Conservation (phyloP, 345 rosid genomes). For the Pseudoturritis turrita region DNA sequence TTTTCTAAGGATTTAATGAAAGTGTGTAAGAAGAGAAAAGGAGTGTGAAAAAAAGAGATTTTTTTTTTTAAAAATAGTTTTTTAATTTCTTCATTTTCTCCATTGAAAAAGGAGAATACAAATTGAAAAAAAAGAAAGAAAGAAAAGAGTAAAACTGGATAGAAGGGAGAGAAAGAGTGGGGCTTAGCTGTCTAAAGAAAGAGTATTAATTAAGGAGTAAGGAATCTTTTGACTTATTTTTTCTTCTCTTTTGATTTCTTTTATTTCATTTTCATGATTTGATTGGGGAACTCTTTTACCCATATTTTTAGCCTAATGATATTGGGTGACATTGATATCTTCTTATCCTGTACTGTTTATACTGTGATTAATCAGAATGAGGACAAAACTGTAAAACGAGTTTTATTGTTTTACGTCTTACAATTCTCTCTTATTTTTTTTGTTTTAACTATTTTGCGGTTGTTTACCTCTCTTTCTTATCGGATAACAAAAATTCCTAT, state of each 20-base stretch:
- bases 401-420: too few relatives aligned
- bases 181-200: slow-evolving; percentile 29
- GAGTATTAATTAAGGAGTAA: slow-evolving; percentile 21
- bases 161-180: slow-evolving; percentile 22
- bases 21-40: background rate
- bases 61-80: background rate
- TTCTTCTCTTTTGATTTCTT: slow-evolving; percentile 1
- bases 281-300: background rate
- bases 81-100: background rate
- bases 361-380: too few relatives aligned
- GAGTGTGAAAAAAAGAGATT: background rate
- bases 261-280: background rate
- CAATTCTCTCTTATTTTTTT: too few relatives aligned
- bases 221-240: slow-evolving; percentile 28
- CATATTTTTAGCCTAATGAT: background rate
- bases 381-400: too few relatives aligned
- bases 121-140: slow-evolving; percentile 10
- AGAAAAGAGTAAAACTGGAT: slow-evolving; percentile 19
- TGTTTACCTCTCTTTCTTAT: too few relatives aligned
- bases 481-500: too few relatives aligned
- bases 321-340: too few relatives aligned
- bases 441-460: too few relatives aligned
- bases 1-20: slow-evolving; percentile 2
- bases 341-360: too few relatives aligned
- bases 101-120: slow-evolving; percentile 6